Percentiles rank a stretch among this genome's conserved stretches.
Evolutionary conservation across 2,329 filamentous ascomycete species (phyloP).

Genomic region (Cordyceps sp.): DNA sequence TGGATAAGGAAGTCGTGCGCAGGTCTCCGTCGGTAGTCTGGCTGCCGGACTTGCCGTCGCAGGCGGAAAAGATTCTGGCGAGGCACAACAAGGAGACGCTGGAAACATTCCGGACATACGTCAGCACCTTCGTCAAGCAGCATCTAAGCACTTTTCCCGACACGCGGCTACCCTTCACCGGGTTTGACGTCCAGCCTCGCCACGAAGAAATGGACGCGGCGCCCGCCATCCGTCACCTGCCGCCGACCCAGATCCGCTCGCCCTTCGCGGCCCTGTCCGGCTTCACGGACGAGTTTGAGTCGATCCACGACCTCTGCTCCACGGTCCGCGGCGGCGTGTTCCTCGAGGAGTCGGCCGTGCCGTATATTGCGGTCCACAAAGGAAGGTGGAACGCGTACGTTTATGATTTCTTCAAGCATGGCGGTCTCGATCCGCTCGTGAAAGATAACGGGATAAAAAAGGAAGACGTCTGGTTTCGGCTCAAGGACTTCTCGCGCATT

Average conservation of each 20-base stretch:
- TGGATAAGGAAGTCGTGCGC: conserved; percentile 29
- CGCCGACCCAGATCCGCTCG: conserved; percentile 37
- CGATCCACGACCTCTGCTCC: conserved; percentile 49
- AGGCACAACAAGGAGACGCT: conserved; percentile 50
- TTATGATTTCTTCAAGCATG: conserved; percentile 64
- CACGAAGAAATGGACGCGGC: neutral
- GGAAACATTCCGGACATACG: conserved; percentile 50
- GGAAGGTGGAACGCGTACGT: conserved; percentile 50
- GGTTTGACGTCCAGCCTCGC: conserved; percentile 22
- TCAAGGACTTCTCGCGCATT: conserved; percentile 42
- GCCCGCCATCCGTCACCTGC: conserved; percentile 11
- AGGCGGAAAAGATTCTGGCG: conserved; percentile 37
- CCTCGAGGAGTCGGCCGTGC: conserved; percentile 57
- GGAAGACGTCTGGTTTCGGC: conserved; percentile 54
- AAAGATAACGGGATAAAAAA: conserved; percentile 48
- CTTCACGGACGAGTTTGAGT: conserved; percentile 43
- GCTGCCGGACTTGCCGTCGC: conserved; percentile 43
- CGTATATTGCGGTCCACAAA: conserved; percentile 44
- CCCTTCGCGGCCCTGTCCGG: conserved; percentile 59
- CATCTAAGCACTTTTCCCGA: conserved; percentile 36
- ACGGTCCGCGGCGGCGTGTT: conserved; percentile 53
- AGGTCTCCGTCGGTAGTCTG: conserved; percentile 46
- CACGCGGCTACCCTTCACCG: conserved; percentile 39
- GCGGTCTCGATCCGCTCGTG: conserved; percentile 41
- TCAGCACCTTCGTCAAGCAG: conserved; percentile 50